Conservation (phyloP, 192 early-diverging fungal genomes). For the Rhizoclosmatium globosum region DNA sequence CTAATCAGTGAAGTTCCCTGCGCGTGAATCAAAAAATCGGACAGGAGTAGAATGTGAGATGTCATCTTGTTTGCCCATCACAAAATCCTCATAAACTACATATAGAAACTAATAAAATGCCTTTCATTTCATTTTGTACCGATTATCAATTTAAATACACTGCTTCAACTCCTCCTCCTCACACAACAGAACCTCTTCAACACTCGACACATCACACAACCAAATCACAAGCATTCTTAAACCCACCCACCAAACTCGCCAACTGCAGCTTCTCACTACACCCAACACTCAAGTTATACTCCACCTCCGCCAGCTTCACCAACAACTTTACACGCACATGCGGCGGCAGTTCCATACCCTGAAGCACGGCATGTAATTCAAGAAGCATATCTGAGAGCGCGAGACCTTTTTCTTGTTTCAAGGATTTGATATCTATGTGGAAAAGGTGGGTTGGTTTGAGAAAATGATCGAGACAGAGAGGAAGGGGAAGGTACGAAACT, state of each 20-base stretch:
- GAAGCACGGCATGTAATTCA: slow-evolving; percentile 74
- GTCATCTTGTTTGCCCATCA: no score
- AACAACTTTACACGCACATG: slow-evolving; percentile 74
- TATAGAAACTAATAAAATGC: no score
- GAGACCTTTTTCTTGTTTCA: slow-evolving; percentile 86
- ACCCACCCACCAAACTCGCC: slow-evolving; percentile 85
- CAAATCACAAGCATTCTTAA: slow-evolving; percentile 80
- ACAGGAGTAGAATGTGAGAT: no score
- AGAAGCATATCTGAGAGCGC: slow-evolving; percentile 92
- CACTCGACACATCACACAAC: slow-evolving; percentile 27
- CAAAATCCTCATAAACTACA: no score
- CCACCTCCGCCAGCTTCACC: slow-evolving; percentile 87
- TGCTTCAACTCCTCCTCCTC: no score
- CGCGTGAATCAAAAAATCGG: no score
- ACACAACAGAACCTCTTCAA: background rate
- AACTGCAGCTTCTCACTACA: slow-evolving; percentile 90
- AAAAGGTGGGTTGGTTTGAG: background rate
- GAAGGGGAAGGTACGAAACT: slow-evolving; percentile 47
- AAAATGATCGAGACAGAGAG: background rate
- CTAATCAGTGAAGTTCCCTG: no score
- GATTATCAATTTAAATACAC: no score
- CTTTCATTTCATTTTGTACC: no score
- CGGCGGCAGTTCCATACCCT: slow-evolving; percentile 77
- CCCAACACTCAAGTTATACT: slow-evolving; percentile 87
- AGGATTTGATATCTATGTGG: slow-evolving; percentile 71